Conservation (phyloP, 1,139 yeast genomes). For the Blastobotrys indianensis region DNA sequence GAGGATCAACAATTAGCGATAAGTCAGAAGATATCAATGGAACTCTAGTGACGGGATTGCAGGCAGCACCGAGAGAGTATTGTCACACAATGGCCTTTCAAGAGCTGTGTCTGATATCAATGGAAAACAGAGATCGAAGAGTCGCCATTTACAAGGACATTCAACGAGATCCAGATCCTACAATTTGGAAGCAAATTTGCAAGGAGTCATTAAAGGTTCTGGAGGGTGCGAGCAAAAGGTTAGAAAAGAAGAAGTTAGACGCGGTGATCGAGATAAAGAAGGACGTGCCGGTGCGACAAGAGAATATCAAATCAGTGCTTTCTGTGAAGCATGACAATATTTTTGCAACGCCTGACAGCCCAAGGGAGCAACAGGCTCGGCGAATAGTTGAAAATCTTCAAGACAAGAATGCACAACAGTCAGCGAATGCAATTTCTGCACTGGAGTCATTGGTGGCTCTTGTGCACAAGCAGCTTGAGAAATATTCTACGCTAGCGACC, state of each 20-base stretch:
- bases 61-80: conserved; percentile 45
- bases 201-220: conserved; percentile 21
- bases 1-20: conserved; percentile 62
- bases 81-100: conserved; percentile 40
- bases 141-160: conserved; percentile 33
- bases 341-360: conserved; percentile 11
- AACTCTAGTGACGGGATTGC: conserved; percentile 68
- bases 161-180: conserved; percentile 25
- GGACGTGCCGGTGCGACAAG: conserved; percentile 4
- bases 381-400: conserved; percentile 23
- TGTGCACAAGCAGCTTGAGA: conserved; percentile 7
- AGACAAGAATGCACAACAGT: conserved; percentile 25
- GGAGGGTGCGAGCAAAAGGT: conserved; percentile 15
- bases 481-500: conserved; percentile 14
- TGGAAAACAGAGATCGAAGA: conserved; percentile 30
- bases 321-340: conserved; percentile 19
- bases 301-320: conserved; percentile 10
- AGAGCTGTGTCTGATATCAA: conserved; percentile 33
- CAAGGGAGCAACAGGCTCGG: conserved; percentile 8
- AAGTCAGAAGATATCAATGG: conserved; percentile 57
- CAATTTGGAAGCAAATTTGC: conserved; percentile 23
- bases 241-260: conserved; percentile 11
- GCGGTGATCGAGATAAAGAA: conserved; percentile 9
- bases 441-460: conserved; percentile 8
- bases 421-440: conserved; percentile 17